Percentiles rank a stretch among this genome's conserved stretches.
phyloP scores from a whole-genome alignment of 768 basidiomycete genomes.

The Lactifluus hygrophoroides region DNA sequence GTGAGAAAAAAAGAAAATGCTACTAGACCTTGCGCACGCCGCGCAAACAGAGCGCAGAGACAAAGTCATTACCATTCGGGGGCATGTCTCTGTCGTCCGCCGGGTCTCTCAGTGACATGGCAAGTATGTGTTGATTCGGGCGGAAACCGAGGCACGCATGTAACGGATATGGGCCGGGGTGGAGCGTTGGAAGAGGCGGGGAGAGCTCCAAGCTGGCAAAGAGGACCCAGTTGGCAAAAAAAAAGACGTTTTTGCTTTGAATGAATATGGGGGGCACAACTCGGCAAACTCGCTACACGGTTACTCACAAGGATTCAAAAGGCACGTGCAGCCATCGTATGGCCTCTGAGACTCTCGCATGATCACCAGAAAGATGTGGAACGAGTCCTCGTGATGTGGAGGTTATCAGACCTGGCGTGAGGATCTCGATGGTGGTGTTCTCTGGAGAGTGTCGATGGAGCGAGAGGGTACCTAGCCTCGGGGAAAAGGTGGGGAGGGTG shows the following conservation, averaged over 20 bases:
- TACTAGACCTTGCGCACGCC: constrained; percentile 68
- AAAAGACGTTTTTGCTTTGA: no score
- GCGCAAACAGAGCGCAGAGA: constrained; percentile 51
- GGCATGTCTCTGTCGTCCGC: constrained; percentile 60
- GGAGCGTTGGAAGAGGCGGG: constrained; percentile 59
- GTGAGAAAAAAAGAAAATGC: no score
- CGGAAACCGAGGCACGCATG: constrained; percentile 58
- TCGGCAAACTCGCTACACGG: no score
- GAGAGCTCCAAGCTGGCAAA: constrained; percentile 49
- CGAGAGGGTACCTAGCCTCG: constrained; percentile 11
- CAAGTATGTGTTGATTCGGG: constrained; percentile 40
- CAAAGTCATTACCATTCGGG: constrained; percentile 51
- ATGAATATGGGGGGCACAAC: no score
- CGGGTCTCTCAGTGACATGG: constrained; percentile 59
- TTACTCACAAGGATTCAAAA: constrained; percentile 77
- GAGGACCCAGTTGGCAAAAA: no score
- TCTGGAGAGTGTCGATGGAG: constrained; percentile 2
- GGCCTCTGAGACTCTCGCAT: constrained; percentile 36
- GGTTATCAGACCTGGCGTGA: constrained; percentile 55
- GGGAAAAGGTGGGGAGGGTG: constrained; percentile 6
- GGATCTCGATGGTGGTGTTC: constrained; percentile 29
- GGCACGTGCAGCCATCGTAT: constrained; percentile 62
- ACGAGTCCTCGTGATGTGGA: constrained; percentile 66
- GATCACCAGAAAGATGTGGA: constrained; percentile 65
- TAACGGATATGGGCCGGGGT: constrained; percentile 43